Evolutionary conservation across 129 eudicot genomes (phyloP), one percentile per base, ranked within the genome.

Genomic region (Pulicaria dysenterica): DNA sequence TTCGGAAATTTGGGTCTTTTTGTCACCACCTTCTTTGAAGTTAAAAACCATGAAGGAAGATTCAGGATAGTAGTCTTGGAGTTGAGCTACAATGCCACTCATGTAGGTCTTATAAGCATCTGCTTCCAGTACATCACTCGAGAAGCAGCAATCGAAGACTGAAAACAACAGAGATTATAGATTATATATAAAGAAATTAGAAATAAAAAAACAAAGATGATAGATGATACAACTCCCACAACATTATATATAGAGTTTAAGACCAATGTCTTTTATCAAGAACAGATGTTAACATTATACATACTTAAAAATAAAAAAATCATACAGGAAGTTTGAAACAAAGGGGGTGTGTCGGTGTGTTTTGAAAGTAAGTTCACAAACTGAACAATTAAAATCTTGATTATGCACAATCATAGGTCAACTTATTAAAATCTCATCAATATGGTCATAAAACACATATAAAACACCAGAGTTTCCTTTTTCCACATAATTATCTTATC

Each of bases 111-210:
- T 87, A 73, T 84, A 84, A 64, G 58, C 74, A 36, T 87, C 87
- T 76, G 58, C 85, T 58, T 80, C 85, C 82, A 64, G 47, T 61
- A 67, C 67, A 53, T 84, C 85, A 49, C 73, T 53, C 24, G 87
- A 72, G 78, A 82, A 87, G 80, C 94, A 87, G 61, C 94, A 87
- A 73, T 87, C 89, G 54, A 87, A 87, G 43, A 87, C 94, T 87
- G 79, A 74, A 81, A 57, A 58, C n/a, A n/a, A n/a, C n/a, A 8
- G 42, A 16, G 67, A 40, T 12, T 15, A 10, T 24, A 7, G n/a
- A 67, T 5, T 48, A 48, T 48, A 48, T 48, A 34, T 11, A 10
- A 36, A 24, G 31, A 24, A 24, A 24, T 24, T 24, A 24, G 31
- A 24, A 24, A 24, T 24, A 0, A 24, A 24, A 24, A 24, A 24